Evolutionary conservation across 768 basidiomycete species (phyloP), one percentile per base, ranked within the genome.

Genomic region (Hygrocybe coccinea): DNA sequence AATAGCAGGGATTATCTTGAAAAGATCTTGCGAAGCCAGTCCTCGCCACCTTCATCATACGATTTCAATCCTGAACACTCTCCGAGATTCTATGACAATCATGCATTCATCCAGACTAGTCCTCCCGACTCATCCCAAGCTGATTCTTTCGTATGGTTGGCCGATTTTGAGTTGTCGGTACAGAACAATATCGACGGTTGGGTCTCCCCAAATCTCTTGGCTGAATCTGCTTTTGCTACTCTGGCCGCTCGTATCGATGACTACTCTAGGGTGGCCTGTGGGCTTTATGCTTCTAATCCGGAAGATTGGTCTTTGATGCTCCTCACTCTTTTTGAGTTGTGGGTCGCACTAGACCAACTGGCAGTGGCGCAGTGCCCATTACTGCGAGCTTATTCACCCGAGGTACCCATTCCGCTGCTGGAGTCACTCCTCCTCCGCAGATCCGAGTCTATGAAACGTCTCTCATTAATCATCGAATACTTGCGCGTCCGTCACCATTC

Each of bases 291-390:
- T 12, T 56, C 59, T 17, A 76, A 69, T 47, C 72, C 76, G 9
- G 76, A 79, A 53, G 60, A 67, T 25, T 39, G 66, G 2, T 80
- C 79, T 0, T 52, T 74, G 1, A 76, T 81, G 71, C 57, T 81
- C 43, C 61, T 82, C 45, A 75, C 75, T 5, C 56, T 74, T 33
- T 60, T 80, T 21, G 74, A 79, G 34, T 67, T 82, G 15, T 82
- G 81, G 80, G 66, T 76, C 1, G 76, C 73, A 0, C 65, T 81
- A 3, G 80, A 82, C 58, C 68, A 59, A 22, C 29, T 75, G 11
- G 68, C 63, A 2, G 61, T 74, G 19, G 39, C 41, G 11, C 63
- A 68, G 21, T 63, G 66, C 36, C 75, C 79, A 2, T 65, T 80
- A 8, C 64, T 82, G 5, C 43, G 39, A 0, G 63, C 73, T 4